A percentile compares a stretch with the other conserved stretches of the same genome.
Evolutionary conservation across 495 filamentous ascomycete species (phyloP).

Genomic region (Coniosporium apollinis): DNA sequence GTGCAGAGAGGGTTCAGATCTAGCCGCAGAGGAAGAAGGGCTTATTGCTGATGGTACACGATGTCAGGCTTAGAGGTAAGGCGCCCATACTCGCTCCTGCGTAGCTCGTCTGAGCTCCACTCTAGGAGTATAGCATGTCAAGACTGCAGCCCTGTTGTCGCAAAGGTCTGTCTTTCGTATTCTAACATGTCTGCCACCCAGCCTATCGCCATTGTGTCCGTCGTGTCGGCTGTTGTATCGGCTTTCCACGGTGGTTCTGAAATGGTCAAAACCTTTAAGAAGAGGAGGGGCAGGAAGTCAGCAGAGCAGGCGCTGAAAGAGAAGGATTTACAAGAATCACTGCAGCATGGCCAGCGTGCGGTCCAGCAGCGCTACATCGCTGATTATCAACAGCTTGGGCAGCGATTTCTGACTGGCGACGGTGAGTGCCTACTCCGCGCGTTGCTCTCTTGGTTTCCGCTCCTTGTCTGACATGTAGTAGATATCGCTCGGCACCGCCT

Average conservation of each 20-base stretch:
- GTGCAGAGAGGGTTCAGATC: no score
- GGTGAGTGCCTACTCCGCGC: slow-evolving; percentile 11
- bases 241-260: slow-evolving; percentile 29
- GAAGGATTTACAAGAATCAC: slow-evolving; percentile 18
- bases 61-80: no score
- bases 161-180: no score
- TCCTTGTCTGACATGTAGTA: slow-evolving; percentile 1
- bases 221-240: slow-evolving; percentile 27
- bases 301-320: slow-evolving; percentile 2
- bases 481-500: slow-evolving; percentile 19
- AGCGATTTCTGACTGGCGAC: slow-evolving; percentile 25
- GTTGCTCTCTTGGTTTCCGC: neutral
- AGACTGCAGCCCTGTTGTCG: no score
- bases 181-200: no score
- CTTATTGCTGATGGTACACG: no score
- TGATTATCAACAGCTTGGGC: slow-evolving; percentile 18
- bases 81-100: no score
- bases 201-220: no score
- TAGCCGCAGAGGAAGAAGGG: no score
- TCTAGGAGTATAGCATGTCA: no score
- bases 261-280: slow-evolving; percentile 23
- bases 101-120: no score
- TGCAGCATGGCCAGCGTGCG: slow-evolving; percentile 16
- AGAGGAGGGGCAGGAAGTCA: slow-evolving; percentile 19
- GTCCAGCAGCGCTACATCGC: slow-evolving; percentile 21